Percentiles rank a stretch among this genome's conserved stretches.
Evolutionary conservation across 345 rosid species (phyloP).

Genomic region (Hibiscus tridactylites): DNA sequence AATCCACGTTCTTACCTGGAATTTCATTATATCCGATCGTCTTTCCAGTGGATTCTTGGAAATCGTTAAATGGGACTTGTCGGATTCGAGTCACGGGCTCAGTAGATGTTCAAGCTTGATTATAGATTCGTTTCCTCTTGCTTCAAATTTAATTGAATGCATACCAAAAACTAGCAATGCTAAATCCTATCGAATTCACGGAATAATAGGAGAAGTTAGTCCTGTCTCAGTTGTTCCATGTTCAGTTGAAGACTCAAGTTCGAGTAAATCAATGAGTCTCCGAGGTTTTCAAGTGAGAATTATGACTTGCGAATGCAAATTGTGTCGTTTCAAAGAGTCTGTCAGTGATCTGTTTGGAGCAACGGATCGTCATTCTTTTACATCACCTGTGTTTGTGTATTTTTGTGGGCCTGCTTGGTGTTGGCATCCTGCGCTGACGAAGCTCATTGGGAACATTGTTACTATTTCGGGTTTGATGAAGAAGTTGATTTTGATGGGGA

Average conservation of each 20-base stretch:
- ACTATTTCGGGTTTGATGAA: slow-evolving; percentile 50
- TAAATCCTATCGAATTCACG: slow-evolving; percentile 44
- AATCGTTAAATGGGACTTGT: slow-evolving; percentile 58
- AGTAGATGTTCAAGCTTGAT: slow-evolving; percentile 21
- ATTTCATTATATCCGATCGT: slow-evolving; percentile 55
- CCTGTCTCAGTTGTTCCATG: slow-evolving; percentile 70
- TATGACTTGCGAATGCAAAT: slow-evolving; percentile 51
- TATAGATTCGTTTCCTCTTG: slow-evolving; percentile 35
- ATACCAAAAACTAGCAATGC: slow-evolving; percentile 27
- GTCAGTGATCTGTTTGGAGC: background rate
- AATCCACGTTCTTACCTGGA: slow-evolving; percentile 58
- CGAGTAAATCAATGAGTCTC: slow-evolving; percentile 24
- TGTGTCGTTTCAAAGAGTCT: slow-evolving; percentile 23
- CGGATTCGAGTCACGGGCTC: slow-evolving; percentile 16
- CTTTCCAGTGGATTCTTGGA: slow-evolving; percentile 59
- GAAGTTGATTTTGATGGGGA: slow-evolving; percentile 47
- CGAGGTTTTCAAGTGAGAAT: slow-evolving; percentile 57
- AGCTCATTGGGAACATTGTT: slow-evolving; percentile 48
- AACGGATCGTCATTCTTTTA: slow-evolving; percentile 27
- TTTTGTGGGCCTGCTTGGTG: slow-evolving; percentile 50
- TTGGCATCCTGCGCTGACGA: slow-evolving; percentile 70
- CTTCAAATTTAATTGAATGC: slow-evolving; percentile 12
- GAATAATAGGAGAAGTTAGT: slow-evolving; percentile 51
- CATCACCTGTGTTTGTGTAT: slow-evolving; percentile 42
- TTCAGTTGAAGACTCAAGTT: slow-evolving; percentile 15